A percentile compares a stretch with the other conserved stretches of the same genome.
These are phyloP conservation scores for Pichia sp. DNA, from an alignment of 1,139 yeast genomes.

Conservation along the genomic window DNA sequence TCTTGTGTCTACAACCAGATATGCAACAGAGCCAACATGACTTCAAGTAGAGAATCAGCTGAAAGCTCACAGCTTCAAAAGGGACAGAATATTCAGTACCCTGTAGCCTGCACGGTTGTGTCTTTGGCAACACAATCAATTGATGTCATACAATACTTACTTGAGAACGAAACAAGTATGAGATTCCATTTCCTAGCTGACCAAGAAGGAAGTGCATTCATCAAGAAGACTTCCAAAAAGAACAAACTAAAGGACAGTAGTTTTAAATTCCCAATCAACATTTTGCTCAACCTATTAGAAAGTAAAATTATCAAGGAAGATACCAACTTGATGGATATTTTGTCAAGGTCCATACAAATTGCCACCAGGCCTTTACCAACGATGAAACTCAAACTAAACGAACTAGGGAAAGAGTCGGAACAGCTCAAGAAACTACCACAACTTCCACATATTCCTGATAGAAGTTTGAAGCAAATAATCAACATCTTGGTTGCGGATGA, in stretches of 20 bases:
- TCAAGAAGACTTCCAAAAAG: conserved; percentile 40
- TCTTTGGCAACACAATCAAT: conserved; percentile 73
- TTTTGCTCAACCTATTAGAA: conserved; percentile 58
- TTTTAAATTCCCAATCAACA: conserved; percentile 66
- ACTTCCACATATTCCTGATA: conserved; percentile 63
- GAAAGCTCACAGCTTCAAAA: not conserved
- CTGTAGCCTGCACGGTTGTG: conserved; percentile 62
- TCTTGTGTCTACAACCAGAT: conserved; percentile 62
- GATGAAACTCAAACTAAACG: conserved; percentile 34
- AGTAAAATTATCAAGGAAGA: conserved; percentile 64
- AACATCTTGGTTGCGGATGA: conserved; percentile 77
- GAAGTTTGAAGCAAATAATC: conserved; percentile 59
- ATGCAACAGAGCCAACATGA: conserved; percentile 34
- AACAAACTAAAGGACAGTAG: conserved; percentile 42
- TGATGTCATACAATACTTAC: conserved; percentile 67
- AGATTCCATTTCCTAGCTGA: conserved; percentile 77
- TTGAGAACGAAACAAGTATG: conserved; percentile 65
- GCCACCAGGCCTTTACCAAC: conserved; percentile 69
- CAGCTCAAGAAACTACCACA: conserved; percentile 28
- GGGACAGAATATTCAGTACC: conserved; percentile 35
- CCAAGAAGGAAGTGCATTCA: conserved; percentile 60
- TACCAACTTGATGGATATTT: conserved; percentile 67
- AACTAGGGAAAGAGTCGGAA: conserved; percentile 24
- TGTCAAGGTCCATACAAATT: conserved; percentile 71
- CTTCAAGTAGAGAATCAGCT: not conserved